Conservation (phyloP, 2,329 filamentous ascomycete genomes). For the Fusarium anthophilum region DNA sequence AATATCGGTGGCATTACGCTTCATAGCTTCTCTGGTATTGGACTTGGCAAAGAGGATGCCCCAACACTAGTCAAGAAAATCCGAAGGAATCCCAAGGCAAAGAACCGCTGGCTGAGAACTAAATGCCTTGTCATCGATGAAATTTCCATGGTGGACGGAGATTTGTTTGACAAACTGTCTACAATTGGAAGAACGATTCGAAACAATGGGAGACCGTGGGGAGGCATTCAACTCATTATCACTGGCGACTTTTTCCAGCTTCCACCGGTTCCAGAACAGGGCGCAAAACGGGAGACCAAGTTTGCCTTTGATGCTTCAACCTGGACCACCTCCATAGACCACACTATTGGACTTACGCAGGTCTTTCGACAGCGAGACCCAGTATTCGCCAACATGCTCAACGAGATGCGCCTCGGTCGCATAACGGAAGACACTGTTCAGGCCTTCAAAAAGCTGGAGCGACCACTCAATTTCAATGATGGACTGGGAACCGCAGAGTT, state of each 20-base stretch:
- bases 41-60: constrained; percentile 89
- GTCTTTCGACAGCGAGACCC: constrained; percentile 95
- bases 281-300: constrained; percentile 72
- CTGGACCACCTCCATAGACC: constrained; percentile 92
- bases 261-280: constrained; percentile 86
- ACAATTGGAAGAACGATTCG: constrained; percentile 84
- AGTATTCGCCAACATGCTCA: constrained; percentile 92
- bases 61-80: constrained; percentile 89
- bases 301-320: constrained; percentile 94
- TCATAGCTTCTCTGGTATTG: constrained; percentile 93
- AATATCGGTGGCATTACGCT: constrained; percentile 96
- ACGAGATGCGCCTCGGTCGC: constrained; percentile 93
- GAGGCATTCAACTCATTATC: constrained; percentile 93
- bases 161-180: constrained; percentile 95
- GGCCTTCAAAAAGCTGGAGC: constrained; percentile 77
- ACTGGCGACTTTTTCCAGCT: constrained; percentile 99
- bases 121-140: constrained; percentile 93
- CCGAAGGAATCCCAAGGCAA: constrained; percentile 85
- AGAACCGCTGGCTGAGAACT: constrained; percentile 86
- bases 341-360: constrained; percentile 94
- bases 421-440: constrained; percentile 80
- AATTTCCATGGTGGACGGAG: constrained; percentile 97
- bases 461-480: constrained; percentile 78
- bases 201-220: constrained; percentile 92
- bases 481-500: constrained; percentile 80